Conservation (phyloP, 169 alveolate genomes). For the Cyclospora cayetanensis region DNA sequence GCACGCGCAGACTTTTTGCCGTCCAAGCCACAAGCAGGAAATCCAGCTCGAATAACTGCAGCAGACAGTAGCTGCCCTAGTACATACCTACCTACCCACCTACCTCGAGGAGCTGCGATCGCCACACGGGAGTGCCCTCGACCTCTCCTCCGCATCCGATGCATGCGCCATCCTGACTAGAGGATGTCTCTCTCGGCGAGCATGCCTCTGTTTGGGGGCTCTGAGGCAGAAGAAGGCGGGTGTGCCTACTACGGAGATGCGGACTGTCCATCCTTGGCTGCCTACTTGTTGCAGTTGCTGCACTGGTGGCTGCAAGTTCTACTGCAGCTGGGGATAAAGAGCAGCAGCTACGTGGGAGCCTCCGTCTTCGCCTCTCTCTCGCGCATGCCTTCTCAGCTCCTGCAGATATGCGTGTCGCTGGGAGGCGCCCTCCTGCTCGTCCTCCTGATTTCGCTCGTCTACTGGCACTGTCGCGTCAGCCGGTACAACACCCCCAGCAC, state of each 20-base stretch:
- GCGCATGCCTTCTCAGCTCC: background rate
- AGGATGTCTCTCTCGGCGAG: background rate
- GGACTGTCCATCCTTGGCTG: background rate
- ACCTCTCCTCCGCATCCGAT: background rate
- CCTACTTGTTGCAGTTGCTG: background rate
- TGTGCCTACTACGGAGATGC: slow-evolving; percentile 21
- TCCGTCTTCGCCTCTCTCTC: background rate
- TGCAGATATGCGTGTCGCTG: background rate
- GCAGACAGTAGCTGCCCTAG: background rate
- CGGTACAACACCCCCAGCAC: background rate
- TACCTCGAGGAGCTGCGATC: too few species aligned
- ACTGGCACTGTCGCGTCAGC: slow-evolving; percentile 53
- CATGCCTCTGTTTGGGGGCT: background rate
- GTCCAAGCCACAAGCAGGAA: background rate
- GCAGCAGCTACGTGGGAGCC: background rate
- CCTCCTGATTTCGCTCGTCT: slow-evolving; percentile 5
- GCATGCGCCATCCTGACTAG: background rate
- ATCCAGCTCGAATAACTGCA: background rate
- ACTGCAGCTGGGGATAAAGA: too few species aligned
- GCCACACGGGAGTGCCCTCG: too few species aligned
- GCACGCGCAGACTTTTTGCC: background rate
- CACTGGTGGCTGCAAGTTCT: background rate
- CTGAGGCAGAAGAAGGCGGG: background rate
- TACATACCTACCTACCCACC: too few species aligned
- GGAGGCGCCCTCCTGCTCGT: background rate